Evolutionary conservation across 2,329 filamentous ascomycete species (phyloP).

Genomic region (Clathrospora elynae): DNA sequence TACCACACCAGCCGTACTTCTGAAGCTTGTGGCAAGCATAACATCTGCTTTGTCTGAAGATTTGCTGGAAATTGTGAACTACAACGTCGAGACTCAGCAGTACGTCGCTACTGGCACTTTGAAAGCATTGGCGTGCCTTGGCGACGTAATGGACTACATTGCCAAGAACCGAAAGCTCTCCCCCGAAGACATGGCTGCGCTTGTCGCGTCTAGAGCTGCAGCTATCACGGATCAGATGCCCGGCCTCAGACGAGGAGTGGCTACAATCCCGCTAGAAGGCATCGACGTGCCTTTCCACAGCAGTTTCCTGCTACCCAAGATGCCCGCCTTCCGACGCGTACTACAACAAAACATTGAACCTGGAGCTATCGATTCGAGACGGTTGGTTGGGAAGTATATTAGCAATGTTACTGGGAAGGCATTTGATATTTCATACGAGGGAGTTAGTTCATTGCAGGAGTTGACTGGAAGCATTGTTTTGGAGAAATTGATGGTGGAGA

Average conservation of each 20-base stretch:
- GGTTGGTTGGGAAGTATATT: slow-evolving; percentile 22
- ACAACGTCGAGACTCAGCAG: slow-evolving; percentile 18
- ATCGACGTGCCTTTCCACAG: slow-evolving; percentile 46
- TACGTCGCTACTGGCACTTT: slow-evolving; percentile 42
- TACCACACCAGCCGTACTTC: neutral
- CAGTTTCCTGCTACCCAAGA: slow-evolving; percentile 24
- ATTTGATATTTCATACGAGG: slow-evolving; percentile 15
- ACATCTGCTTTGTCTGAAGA: neutral
- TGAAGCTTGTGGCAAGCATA: neutral
- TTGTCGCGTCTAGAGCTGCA: slow-evolving; percentile 11
- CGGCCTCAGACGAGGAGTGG: slow-evolving; percentile 25
- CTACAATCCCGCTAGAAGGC: slow-evolving; percentile 39
- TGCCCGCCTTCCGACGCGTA: slow-evolving; percentile 26
- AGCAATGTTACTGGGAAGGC: slow-evolving; percentile 27
- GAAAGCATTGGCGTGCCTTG: neutral
- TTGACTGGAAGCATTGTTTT: slow-evolving; percentile 18
- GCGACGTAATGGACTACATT: neutral
- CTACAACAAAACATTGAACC: slow-evolving; percentile 23
- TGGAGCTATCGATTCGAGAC: slow-evolving; percentile 16
- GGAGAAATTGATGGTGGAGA: slow-evolving; percentile 11
- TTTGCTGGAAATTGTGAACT: slow-evolving; percentile 21
- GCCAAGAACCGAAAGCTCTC: neutral
- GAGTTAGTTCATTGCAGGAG: slow-evolving; percentile 1
- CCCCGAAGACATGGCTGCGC: slow-evolving; percentile 9
- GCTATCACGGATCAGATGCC: slow-evolving; percentile 2